These are phyloP conservation scores for Fagus crenata DNA, from an alignment of 306 rosid species.

Conservation along the genomic window DNA sequence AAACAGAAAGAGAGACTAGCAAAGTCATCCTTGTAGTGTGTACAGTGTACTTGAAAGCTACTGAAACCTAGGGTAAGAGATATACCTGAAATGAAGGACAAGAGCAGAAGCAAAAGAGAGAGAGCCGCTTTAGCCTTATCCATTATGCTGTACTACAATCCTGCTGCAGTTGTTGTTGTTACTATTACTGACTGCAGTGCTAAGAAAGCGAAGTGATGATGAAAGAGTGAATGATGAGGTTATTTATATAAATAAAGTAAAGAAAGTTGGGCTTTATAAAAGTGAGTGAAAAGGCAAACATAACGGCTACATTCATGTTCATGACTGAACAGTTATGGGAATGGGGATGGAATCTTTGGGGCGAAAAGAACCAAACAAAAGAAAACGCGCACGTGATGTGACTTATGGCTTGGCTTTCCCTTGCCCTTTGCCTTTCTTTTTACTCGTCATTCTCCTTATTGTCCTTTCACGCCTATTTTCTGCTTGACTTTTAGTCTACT, in stretches of 20 bases:
- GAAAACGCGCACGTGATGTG: constrained; percentile 25
- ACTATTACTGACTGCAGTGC: constrained; percentile 12
- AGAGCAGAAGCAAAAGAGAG: constrained; percentile 43
- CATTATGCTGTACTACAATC: not conserved
- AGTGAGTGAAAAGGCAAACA: constrained; percentile 12
- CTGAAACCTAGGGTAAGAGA: not conserved
- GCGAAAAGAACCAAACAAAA: constrained; percentile 1
- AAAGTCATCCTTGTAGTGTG: not conserved
- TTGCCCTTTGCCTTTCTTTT: not conserved
- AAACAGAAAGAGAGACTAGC: not conserved
- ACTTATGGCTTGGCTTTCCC: not conserved
- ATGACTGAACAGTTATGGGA: not conserved
- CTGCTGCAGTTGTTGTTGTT: not conserved
- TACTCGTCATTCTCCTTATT: too few relatives aligned
- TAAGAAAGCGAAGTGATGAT: constrained; percentile 22
- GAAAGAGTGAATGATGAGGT: not conserved
- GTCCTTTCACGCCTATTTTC: too few relatives aligned
- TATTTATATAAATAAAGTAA: not conserved
- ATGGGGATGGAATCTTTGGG: too few relatives aligned
- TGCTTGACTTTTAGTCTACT: too few relatives aligned
- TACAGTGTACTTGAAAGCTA: not conserved
- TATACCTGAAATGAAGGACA: constrained; percentile 59
- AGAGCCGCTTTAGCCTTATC: constrained; percentile 53
- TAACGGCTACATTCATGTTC: constrained; percentile 57
- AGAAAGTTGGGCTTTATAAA: constrained; percentile 8